A percentile compares a stretch with the other conserved stretches of the same genome.
Evolutionary conservation across 495 filamentous ascomycete genomes (phyloP).

Genomic region (Poronia punctata): DNA sequence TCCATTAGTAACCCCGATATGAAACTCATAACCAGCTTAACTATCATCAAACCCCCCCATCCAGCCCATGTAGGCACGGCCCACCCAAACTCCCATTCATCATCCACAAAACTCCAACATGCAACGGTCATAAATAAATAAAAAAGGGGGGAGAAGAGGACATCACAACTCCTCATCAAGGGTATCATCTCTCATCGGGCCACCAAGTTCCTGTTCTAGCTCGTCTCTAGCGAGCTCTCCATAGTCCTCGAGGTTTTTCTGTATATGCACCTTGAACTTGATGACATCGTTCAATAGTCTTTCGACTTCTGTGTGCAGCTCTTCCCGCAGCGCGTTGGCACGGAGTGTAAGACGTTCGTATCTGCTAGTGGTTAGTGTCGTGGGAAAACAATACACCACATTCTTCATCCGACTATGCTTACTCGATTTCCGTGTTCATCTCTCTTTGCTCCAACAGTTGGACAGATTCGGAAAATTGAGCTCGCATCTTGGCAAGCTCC

Average conservation of each 20-base stretch:
- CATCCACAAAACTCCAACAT: neutral
- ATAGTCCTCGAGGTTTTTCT: slow-evolving; percentile 85
- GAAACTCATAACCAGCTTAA: slow-evolving; percentile 8
- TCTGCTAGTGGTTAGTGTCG: no score
- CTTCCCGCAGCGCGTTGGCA: slow-evolving; percentile 79
- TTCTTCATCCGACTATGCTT: slow-evolving; percentile 25
- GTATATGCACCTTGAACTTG: slow-evolving; percentile 96
- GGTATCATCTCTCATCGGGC: slow-evolving; percentile 39
- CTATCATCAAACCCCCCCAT: no score
- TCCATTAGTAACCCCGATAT: no score
- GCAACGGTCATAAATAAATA: slow-evolving; percentile 8
- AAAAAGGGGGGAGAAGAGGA: neutral
- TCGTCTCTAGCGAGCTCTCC: slow-evolving; percentile 88
- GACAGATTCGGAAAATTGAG: slow-evolving; percentile 75
- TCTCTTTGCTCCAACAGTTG: slow-evolving; percentile 91
- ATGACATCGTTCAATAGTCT: slow-evolving; percentile 95
- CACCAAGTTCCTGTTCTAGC: slow-evolving; percentile 70
- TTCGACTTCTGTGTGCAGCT: slow-evolving; percentile 92
- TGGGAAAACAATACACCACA: neutral
- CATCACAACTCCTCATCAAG: slow-evolving; percentile 20
- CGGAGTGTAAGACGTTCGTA: slow-evolving; percentile 85
- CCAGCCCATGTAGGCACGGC: no score
- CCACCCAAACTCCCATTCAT: slow-evolving; percentile 9
- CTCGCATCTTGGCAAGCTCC: slow-evolving; percentile 86
- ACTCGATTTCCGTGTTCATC: slow-evolving; percentile 96